A percentile compares a stretch with the other conserved stretches of the same genome.
phyloP scores from a whole-genome alignment of 2,329 filamentous ascomycete species.

The Sphaerulina musiva region DNA sequence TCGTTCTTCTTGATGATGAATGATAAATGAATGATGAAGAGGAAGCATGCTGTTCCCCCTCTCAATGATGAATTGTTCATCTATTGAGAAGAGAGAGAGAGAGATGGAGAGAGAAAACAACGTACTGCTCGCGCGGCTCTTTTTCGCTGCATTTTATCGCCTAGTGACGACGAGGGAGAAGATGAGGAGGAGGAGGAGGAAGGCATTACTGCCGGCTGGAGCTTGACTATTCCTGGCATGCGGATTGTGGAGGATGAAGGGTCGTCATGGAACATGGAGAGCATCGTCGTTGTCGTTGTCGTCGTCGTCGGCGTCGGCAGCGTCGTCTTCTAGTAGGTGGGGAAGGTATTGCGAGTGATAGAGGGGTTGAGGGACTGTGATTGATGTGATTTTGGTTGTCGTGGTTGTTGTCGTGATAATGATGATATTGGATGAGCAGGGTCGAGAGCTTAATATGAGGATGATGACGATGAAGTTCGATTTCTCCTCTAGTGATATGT shows the following conservation, averaged over 20 bases:
- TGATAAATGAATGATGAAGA: too few relatives aligned
- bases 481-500: neutral
- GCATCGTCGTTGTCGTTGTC: neutral
- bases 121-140: constrained; percentile 19
- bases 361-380: too few relatives aligned
- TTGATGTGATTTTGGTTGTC: neutral
- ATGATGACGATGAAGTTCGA: neutral
- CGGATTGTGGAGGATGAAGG: too few relatives aligned
- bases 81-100: too few relatives aligned
- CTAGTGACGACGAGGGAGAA: neutral
- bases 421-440: neutral
- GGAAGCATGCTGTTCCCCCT: too few relatives aligned
- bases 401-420: too few relatives aligned
- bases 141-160: constrained; percentile 14
- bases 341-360: too few relatives aligned
- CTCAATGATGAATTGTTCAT: neutral
- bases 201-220: neutral
- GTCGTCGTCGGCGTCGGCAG: too few relatives aligned
- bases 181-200: too few relatives aligned
- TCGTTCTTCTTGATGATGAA: neutral
- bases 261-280: neutral
- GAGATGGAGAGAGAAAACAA: neutral
- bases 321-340: too few relatives aligned
- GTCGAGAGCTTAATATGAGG: neutral
- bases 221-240: neutral